phyloP scores from a whole-genome alignment of 306 rosid genomes.

The Astragalus glycyphyllos region DNA sequence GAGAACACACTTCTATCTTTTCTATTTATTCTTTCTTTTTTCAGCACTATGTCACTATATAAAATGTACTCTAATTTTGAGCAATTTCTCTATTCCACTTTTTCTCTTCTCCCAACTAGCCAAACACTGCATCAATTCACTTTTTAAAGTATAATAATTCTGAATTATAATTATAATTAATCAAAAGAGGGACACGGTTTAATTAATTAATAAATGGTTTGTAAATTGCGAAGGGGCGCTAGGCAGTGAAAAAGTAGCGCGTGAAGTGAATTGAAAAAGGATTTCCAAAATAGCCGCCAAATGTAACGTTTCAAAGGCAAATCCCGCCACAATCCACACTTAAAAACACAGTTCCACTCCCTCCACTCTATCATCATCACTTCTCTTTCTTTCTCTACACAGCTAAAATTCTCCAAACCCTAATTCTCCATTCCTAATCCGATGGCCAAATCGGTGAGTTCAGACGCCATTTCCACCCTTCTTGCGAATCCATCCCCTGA shows the following conservation, averaged over 20 bases:
- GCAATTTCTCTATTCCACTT: too few relatives aligned
- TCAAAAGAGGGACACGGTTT: too few relatives aligned
- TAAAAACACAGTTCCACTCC: slow-evolving; percentile 23
- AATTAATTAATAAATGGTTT: too few relatives aligned
- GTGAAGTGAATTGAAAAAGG: neutral
- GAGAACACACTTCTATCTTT: too few relatives aligned
- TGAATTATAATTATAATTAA: too few relatives aligned
- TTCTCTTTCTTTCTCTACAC: neutral
- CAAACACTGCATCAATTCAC: too few relatives aligned
- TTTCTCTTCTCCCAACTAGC: too few relatives aligned
- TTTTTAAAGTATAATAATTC: too few relatives aligned
- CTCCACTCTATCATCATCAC: neutral
- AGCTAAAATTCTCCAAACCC: neutral
- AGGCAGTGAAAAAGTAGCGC: slow-evolving; percentile 28
- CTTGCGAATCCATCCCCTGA: slow-evolving; percentile 72
- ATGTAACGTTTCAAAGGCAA: neutral
- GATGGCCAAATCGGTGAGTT: slow-evolving; percentile 61
- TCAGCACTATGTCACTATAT: too few relatives aligned
- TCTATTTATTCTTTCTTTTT: too few relatives aligned
- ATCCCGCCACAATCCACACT: slow-evolving; percentile 42
- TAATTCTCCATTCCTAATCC: neutral
- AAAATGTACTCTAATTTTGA: too few relatives aligned
- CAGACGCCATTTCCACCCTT: slow-evolving; percentile 62
- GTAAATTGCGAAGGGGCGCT: neutral
- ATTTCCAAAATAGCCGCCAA: slow-evolving; percentile 13